Evolutionary conservation across 208 protist genomes (phyloP), one percentile per base, ranked within the genome.

Genomic region (Blechomonas ayalai): DNA sequence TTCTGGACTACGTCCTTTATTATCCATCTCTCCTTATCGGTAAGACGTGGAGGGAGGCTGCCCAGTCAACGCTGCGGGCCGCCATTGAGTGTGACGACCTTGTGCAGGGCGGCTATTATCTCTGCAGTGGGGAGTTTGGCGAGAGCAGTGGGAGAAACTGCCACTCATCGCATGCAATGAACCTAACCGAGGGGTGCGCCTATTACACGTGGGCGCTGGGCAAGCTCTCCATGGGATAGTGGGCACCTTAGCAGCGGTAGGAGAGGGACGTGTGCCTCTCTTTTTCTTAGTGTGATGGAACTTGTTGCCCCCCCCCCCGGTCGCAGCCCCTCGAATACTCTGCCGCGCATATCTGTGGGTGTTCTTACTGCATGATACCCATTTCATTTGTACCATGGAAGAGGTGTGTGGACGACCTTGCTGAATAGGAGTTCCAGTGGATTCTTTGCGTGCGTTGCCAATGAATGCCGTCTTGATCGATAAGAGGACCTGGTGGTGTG

Each of bases 1-100:
- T 86, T 26, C 73, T 93, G 24, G 76, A 92, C 55, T 63, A 59
- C 38, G 13, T 83, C 15, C 3, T 93, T 31, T 93, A 93, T 54
- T 82, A 75, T 44, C 85, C 85, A 20, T 93, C 85, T 1, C 47
- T 93, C 22, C 20, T 93, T 20, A 47, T 90, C 8, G 80, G 80
- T 2, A 90, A 90, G 53, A 89, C 80, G 25, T 90, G 77, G 76
- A 53, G 48, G n/a, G 85, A 93, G 47, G 59, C 52, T 12, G 85
- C 85, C 19, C 74, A 88, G 64, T 75, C 78, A 26, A 70, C 68
- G 19, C 59, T 93, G 28, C 68, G 72, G 39, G 52, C 62, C 5
- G 58, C 63, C 9, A 50, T 85, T 23, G 75, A 85, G 51, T 58
- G 52, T 23, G 59, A 68, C n/a, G 42, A 45, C 9, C 66, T 89